Conservation (phyloP, 768 basidiomycete genomes). For the Tremella fuciformis region DNA sequence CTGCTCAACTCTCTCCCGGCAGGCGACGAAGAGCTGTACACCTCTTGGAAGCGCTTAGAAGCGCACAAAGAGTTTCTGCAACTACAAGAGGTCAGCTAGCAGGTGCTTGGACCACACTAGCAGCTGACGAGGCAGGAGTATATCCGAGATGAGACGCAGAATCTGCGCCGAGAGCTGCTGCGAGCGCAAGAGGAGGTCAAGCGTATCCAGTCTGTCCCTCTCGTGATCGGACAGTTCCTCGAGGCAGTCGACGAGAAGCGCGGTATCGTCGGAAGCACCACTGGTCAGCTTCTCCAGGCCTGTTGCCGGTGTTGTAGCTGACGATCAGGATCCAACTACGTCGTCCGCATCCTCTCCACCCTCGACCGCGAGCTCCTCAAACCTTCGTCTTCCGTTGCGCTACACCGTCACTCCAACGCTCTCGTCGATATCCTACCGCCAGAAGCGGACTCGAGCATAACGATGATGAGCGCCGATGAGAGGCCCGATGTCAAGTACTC, state of each 20-base stretch:
- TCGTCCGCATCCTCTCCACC: constrained; percentile 93
- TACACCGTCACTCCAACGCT: constrained; percentile 97
- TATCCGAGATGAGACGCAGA: constrained; percentile 97
- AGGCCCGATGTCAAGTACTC: constrained; percentile 89
- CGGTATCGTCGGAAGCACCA: constrained; percentile 95
- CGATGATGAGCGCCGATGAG: constrained; percentile 91
- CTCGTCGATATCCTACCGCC: constrained; percentile 97
- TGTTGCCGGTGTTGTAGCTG: neutral
- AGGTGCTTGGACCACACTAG: constrained; percentile 7
- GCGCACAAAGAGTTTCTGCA: constrained; percentile 91
- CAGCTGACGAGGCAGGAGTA: constrained; percentile 70
- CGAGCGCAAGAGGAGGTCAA: constrained; percentile 99
- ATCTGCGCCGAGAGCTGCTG: constrained; percentile 94
- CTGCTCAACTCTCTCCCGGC: constrained; percentile 79
- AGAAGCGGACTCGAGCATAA: constrained; percentile 94
- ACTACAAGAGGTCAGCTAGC: constrained; percentile 52
- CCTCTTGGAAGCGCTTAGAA: constrained; percentile 94
- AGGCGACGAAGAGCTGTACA: constrained; percentile 77
- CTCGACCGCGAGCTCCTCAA: constrained; percentile 95
- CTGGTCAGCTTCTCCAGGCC: constrained; percentile 51
- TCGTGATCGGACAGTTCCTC: constrained; percentile 98
- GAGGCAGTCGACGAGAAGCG: constrained; percentile 98
- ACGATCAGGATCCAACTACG: constrained; percentile 79
- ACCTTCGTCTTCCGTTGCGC: constrained; percentile 94
- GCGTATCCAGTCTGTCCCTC: constrained; percentile 95